These are phyloP conservation scores for Ilyonectria robusta DNA, from an alignment of 2,329 filamentous ascomycete species.

Conservation along the genomic window DNA sequence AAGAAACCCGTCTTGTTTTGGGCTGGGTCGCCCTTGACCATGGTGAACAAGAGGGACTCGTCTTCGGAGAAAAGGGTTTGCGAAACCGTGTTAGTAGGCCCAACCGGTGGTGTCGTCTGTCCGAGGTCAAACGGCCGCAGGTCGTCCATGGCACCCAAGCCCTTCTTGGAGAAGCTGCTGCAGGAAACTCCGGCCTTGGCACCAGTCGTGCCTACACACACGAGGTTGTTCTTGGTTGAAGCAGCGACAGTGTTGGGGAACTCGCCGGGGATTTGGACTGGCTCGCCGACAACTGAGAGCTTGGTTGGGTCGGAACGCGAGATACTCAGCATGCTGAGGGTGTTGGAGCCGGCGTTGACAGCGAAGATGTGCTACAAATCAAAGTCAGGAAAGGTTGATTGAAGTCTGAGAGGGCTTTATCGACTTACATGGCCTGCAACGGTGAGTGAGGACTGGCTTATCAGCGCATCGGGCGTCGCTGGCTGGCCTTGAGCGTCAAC, in stretches of 20 bases:
- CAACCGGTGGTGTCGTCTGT: slow-evolving; percentile 71
- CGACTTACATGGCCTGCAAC: slow-evolving; percentile 56
- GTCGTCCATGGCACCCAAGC: slow-evolving; percentile 60
- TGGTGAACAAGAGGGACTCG: no score
- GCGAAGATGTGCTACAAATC: slow-evolving; percentile 64
- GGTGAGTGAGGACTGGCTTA: slow-evolving; percentile 44
- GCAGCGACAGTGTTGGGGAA: slow-evolving; percentile 68
- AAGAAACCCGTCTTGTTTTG: no score
- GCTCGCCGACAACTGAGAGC: slow-evolving; percentile 60
- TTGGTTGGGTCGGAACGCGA: slow-evolving; percentile 60
- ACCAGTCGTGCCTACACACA: slow-evolving; percentile 63
- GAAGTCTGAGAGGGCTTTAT: background rate
- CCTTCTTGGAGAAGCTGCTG: slow-evolving; percentile 54
- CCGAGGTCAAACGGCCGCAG: slow-evolving; percentile 63
- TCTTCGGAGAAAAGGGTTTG: slow-evolving; percentile 69
- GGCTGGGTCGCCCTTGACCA: no score
- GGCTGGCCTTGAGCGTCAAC: no score
- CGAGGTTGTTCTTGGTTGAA: slow-evolving; percentile 57
- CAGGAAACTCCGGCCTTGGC: slow-evolving; percentile 61
- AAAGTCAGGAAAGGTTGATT: background rate
- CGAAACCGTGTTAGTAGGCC: slow-evolving; percentile 71
- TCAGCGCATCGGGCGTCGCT: no score
- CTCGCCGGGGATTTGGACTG: slow-evolving; percentile 61
- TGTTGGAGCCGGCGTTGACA: slow-evolving; percentile 67
- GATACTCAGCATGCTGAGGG: slow-evolving; percentile 56